Evolutionary conservation across 2,329 filamentous ascomycete genomes (phyloP).

Genomic region (Penicillium frequentans): DNA sequence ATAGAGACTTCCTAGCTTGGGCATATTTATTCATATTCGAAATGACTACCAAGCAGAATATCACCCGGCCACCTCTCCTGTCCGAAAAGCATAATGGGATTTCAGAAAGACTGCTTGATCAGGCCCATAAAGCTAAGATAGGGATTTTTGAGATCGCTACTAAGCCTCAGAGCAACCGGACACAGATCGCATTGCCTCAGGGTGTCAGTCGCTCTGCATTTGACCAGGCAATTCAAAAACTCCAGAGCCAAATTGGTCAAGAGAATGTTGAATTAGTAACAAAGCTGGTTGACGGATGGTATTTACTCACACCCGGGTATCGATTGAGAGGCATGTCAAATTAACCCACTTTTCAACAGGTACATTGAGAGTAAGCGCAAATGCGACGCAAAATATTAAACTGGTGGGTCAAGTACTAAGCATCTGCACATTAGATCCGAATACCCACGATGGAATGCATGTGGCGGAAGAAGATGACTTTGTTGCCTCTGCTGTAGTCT

Average conservation of each 20-base stretch:
- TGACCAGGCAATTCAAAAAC: not conserved
- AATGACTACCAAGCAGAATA: not conserved
- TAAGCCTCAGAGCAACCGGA: not conserved
- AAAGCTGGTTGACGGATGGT: not conserved
- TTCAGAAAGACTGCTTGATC: constrained; percentile 3
- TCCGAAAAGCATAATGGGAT: not conserved
- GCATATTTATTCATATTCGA: not conserved
- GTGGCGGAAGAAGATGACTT: constrained; percentile 5
- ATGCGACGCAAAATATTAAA: not conserved
- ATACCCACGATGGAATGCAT: constrained; percentile 13
- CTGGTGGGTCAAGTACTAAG: not conserved
- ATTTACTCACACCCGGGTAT: not conserved
- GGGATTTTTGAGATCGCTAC: constrained; percentile 7
- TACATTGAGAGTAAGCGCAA: not conserved
- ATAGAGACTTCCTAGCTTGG: not conserved
- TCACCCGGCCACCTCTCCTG: not conserved
- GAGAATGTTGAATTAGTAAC: not conserved
- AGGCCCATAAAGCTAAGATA: constrained; percentile 8
- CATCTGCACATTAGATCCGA: not conserved
- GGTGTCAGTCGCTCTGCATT: not conserved
- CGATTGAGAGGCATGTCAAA: not conserved
- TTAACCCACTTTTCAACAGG: not conserved
- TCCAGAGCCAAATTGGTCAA: not conserved
- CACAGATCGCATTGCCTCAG: not conserved
- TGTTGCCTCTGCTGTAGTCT: constrained; percentile 11